Evolutionary conservation across 2,329 filamentous ascomycete species (phyloP).

Genomic region (Cordyceps tenuipes): DNA sequence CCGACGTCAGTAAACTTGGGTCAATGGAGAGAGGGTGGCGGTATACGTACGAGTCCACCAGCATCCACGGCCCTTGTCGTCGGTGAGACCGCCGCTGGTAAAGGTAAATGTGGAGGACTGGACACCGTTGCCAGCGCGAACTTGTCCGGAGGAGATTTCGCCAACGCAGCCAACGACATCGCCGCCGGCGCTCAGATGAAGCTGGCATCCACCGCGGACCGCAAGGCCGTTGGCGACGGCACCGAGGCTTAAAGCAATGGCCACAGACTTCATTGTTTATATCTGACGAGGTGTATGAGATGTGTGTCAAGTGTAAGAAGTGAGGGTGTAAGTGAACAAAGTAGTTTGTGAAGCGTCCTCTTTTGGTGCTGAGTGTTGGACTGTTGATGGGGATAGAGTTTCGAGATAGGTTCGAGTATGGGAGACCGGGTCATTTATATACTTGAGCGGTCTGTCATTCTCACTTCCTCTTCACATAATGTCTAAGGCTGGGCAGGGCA

Average conservation of each 20-base stretch:
- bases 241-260: constrained; percentile 15
- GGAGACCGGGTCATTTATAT: not conserved
- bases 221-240: constrained; percentile 14
- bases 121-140: constrained; percentile 38
- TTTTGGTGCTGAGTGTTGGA: not conserved
- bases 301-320: not conserved
- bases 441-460: not conserved
- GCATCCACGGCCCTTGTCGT: constrained; percentile 49
- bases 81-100: constrained; percentile 45
- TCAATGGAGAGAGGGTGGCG: not conserved
- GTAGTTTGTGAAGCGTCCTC: not conserved
- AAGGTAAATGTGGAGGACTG: constrained; percentile 45
- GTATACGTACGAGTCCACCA: constrained; percentile 49
- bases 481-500: not conserved
- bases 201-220: constrained; percentile 23
- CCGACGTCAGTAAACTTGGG: not conserved
- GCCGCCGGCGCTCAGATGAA: constrained; percentile 43
- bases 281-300: not conserved
- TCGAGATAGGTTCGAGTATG: not conserved
- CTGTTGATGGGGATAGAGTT: not conserved
- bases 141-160: constrained; percentile 54
- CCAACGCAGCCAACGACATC: constrained; percentile 45
- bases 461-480: not conserved
- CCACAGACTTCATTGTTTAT: constrained; percentile 11
- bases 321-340: not conserved